These are phyloP conservation scores for Penicillium paneum DNA, from an alignment of 2,329 filamentous ascomycete species.

Conservation along the genomic window DNA sequence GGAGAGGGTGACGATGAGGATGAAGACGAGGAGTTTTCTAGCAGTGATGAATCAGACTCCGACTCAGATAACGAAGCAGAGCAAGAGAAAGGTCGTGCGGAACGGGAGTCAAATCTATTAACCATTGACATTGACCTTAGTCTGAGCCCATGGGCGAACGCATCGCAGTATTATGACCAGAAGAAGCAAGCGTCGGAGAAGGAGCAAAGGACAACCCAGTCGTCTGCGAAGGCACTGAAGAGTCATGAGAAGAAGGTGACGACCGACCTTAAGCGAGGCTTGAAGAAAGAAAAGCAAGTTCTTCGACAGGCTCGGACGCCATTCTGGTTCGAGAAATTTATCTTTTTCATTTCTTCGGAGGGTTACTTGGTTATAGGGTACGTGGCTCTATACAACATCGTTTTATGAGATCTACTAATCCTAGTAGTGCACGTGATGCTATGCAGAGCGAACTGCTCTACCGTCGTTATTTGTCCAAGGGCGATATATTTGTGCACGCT, in stretches of 20 bases:
- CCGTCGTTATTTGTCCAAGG: conserved; percentile 76
- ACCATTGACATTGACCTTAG: conserved; percentile 80
- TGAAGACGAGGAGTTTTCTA: conserved; percentile 61
- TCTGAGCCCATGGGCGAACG: conserved; percentile 82
- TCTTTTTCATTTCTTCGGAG: conserved; percentile 93
- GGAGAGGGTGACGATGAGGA: conserved; percentile 66
- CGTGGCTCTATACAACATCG: conserved; percentile 9
- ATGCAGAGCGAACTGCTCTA: conserved; percentile 94
- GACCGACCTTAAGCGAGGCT: conserved; percentile 76
- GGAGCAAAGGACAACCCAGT: conserved; percentile 78
- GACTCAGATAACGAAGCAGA: conserved; percentile 36
- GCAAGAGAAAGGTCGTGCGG: conserved; percentile 22
- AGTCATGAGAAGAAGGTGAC: conserved; percentile 86
- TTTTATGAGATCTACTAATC: conserved; percentile 9
- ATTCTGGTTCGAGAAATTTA: conserved; percentile 96
- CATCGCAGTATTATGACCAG: conserved; percentile 86
- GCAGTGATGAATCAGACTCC: conserved; percentile 60
- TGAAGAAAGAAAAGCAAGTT: conserved; percentile 89
- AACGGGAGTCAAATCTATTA: conserved; percentile 48
- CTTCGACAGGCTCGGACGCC: conserved; percentile 77
- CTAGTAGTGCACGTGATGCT: conserved; percentile 67
- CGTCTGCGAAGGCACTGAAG: conserved; percentile 78
- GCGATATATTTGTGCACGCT: conserved; percentile 88
- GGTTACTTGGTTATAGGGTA: conserved; percentile 83
- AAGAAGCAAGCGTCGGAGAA: conserved; percentile 80